A percentile compares a stretch with the other conserved stretches of the same genome.
Conservation (phyloP, 768 basidiomycete genomes). For the Lactifluus echinatus region DNA sequence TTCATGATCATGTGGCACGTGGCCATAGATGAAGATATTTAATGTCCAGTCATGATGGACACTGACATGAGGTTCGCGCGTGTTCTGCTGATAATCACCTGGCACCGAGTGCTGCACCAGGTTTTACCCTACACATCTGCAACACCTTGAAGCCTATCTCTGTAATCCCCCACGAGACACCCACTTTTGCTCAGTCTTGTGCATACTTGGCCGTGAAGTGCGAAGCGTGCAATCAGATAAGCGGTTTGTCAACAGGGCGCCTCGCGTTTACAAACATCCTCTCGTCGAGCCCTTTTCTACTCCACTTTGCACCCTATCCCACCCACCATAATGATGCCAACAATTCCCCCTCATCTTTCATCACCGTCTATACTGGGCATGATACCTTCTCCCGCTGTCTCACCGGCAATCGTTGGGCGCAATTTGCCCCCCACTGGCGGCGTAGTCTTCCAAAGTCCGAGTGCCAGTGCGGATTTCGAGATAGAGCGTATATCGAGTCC, state of each 20-base stretch:
- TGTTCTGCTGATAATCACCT: conserved; percentile 13
- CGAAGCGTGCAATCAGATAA: conserved; percentile 12
- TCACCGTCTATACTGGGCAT: not conserved
- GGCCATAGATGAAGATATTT: not conserved
- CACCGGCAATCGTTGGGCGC: conserved; percentile 16
- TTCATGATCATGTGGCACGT: conserved; percentile 1
- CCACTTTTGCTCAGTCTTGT: not conserved
- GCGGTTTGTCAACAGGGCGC: conserved; percentile 9
- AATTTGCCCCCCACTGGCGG: not conserved
- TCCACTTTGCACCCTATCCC: conserved; percentile 6
- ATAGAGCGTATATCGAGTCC: conserved; percentile 38
- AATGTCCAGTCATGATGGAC: not conserved
- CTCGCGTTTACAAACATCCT: not conserved
- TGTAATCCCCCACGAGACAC: not conserved
- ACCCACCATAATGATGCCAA: conserved; percentile 16
- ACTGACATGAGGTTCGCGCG: conserved; percentile 13
- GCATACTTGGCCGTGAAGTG: not conserved
- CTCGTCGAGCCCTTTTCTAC: conserved; percentile 2
- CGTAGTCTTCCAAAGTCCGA: conserved; percentile 36
- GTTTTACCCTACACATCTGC: not conserved
- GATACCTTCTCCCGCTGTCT: conserved; percentile 18
- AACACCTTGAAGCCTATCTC: not conserved
- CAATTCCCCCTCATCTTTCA: not conserved
- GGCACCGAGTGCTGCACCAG: not conserved
- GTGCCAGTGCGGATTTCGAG: conserved; percentile 49